phyloP scores from a whole-genome alignment of 768 basidiomycete genomes.

The Tremella mesenterica region DNA sequence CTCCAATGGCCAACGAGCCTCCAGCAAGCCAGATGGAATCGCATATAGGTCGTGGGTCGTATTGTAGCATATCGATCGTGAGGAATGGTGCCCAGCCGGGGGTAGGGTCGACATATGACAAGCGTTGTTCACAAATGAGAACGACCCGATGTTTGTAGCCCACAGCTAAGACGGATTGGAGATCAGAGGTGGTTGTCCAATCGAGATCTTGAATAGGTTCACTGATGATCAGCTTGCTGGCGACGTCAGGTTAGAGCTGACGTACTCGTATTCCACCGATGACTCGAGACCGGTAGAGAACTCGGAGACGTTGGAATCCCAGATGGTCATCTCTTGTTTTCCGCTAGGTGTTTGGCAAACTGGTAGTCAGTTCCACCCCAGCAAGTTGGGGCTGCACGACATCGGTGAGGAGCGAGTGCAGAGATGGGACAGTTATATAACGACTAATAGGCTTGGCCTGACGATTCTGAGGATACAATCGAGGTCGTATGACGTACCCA shows the following conservation, averaged over 20 bases:
- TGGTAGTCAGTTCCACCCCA: background rate
- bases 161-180: constrained; percentile 81
- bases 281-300: constrained; percentile 86
- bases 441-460: too few relatives aligned
- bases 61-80: constrained; percentile 56
- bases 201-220: constrained; percentile 64
- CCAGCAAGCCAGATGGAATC: constrained; percentile 87
- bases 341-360: constrained; percentile 41
- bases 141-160: constrained; percentile 72
- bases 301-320: constrained; percentile 91
- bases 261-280: constrained; percentile 55
- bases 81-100: constrained; percentile 57
- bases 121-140: constrained; percentile 83
- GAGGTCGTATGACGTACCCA: constrained; percentile 62
- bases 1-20: constrained; percentile 71
- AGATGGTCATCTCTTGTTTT: constrained; percentile 72
- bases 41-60: constrained; percentile 66
- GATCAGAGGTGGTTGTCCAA: constrained; percentile 85
- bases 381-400: too few relatives aligned
- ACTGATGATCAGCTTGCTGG: constrained; percentile 1
- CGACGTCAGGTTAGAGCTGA: background rate
- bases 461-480: too few relatives aligned
- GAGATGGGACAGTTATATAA: too few relatives aligned
- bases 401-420: too few relatives aligned
- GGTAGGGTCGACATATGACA: constrained; percentile 78